These are phyloP conservation scores for Hypomyces rosellus DNA, from an alignment of 2,329 filamentous ascomycete species.

Conservation along the genomic window DNA sequence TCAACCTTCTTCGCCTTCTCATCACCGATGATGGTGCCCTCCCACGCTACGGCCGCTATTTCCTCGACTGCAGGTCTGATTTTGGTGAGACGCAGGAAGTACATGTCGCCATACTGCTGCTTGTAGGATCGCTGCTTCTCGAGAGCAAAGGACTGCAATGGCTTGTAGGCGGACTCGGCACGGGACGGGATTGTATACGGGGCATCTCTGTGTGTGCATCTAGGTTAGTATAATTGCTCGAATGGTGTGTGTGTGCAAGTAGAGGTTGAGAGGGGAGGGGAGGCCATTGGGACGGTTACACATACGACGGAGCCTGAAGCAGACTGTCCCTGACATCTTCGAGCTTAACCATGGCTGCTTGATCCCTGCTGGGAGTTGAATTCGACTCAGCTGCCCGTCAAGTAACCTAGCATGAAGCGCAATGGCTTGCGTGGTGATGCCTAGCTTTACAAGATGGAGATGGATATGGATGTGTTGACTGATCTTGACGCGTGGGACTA, in stretches of 20 bases:
- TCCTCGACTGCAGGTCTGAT: slow-evolving; percentile 78
- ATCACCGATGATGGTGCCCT: slow-evolving; percentile 67
- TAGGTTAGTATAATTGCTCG: slow-evolving; percentile 1
- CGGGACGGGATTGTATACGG: slow-evolving; percentile 43
- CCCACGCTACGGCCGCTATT: slow-evolving; percentile 70
- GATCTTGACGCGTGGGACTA: not conserved
- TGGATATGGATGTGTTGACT: not conserved
- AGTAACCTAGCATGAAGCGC: not conserved
- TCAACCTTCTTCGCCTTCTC: slow-evolving; percentile 73
- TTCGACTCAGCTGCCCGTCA: not conserved
- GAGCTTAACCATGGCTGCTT: slow-evolving; percentile 34
- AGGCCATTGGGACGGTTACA: not conserved
- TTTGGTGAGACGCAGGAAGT: slow-evolving; percentile 83
- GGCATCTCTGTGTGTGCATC: slow-evolving; percentile 22
- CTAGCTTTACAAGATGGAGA: not conserved
- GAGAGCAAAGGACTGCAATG: slow-evolving; percentile 68
- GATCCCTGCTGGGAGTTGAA: not conserved
- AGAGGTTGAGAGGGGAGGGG: not conserved
- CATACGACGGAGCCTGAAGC: slow-evolving; percentile 36
- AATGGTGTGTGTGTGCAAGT: not conserved
- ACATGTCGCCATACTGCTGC: slow-evolving; percentile 97
- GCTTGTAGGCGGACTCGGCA: slow-evolving; percentile 57
- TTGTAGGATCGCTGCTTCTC: slow-evolving; percentile 70
- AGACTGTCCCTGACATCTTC: slow-evolving; percentile 38
- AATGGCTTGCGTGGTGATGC: too few relatives aligned